Conservation (phyloP, 164 flowering plant genomes). For the Magnolia kwangsiensis region DNA sequence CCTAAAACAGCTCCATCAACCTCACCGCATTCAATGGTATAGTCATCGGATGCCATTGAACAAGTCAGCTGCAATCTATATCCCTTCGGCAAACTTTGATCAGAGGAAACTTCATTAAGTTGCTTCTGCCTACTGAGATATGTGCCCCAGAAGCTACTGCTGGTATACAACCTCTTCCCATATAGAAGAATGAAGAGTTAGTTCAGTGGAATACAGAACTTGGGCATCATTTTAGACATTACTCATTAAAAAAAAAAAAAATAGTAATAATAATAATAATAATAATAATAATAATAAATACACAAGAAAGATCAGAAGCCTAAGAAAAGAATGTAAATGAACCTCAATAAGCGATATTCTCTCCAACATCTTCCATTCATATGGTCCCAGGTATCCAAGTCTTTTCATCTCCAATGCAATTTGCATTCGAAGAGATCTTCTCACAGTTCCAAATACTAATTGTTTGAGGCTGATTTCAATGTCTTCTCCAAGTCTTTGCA, state of each 20-base stretch:
- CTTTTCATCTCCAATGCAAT: slow-evolving; percentile 67
- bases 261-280: too few relatives aligned
- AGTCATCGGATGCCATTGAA: slow-evolving; percentile 30
- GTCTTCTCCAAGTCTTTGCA: slow-evolving; percentile 98
- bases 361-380: slow-evolving; percentile 68
- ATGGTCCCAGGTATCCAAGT: slow-evolving; percentile 62
- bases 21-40: slow-evolving; percentile 71
- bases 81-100: slow-evolving; percentile 26
- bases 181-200: slow-evolving; percentile 20
- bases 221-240: background rate
- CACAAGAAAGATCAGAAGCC: background rate
- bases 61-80: slow-evolving; percentile 33
- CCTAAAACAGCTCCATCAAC: slow-evolving; percentile 93
- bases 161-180: slow-evolving; percentile 81
- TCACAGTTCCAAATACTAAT: slow-evolving; percentile 76
- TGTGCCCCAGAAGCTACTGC: slow-evolving; percentile 81
- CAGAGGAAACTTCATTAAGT: slow-evolving; percentile 23
- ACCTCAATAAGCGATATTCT: slow-evolving; percentile 83
- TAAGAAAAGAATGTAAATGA: background rate
- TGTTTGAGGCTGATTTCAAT: slow-evolving; percentile 69
- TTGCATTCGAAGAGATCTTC: slow-evolving; percentile 75
- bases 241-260: background rate
- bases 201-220: slow-evolving; percentile 11
- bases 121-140: slow-evolving; percentile 42
- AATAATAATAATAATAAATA: too few relatives aligned